phyloP scores from a whole-genome alignment of 495 filamentous ascomycete genomes.

The Podospora pseudocomata region DNA sequence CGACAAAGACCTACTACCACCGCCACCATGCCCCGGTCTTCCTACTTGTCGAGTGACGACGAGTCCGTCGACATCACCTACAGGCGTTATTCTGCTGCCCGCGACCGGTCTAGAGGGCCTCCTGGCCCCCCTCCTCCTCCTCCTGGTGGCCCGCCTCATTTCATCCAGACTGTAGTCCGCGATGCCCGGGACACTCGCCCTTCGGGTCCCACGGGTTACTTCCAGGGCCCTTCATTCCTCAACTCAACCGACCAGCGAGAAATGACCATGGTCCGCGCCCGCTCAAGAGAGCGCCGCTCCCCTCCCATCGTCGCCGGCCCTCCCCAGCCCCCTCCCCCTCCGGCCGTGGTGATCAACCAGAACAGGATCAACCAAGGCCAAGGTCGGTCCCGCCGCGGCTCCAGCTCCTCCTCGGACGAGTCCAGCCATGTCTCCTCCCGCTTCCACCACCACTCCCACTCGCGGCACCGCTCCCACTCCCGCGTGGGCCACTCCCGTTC shows the following conservation, averaged over 20 bases:
- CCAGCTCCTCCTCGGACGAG: conserved; percentile 36
- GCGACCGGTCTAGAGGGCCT: conserved; percentile 19
- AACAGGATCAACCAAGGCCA: not conserved
- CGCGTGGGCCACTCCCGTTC: conserved; percentile 22
- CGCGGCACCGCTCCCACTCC: conserved; percentile 26
- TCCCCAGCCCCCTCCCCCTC: conserved; percentile 17
- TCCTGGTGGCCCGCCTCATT: conserved; percentile 34
- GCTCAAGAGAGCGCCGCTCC: conserved; percentile 41
- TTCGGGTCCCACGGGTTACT: conserved; percentile 31
- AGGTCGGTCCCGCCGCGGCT: conserved; percentile 21
- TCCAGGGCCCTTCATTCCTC: conserved; percentile 30
- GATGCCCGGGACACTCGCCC: conserved; percentile 25
- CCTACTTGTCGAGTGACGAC: conserved; percentile 30
- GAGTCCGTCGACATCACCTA: conserved; percentile 45
- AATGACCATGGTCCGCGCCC: conserved; percentile 36
- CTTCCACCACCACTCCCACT: conserved; percentile 20
- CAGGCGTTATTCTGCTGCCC: conserved; percentile 27
- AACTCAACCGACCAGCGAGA: conserved; percentile 29
- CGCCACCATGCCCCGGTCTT: conserved; percentile 18
- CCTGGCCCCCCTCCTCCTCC: conserved; percentile 31
- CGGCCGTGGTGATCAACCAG: conserved; percentile 23
- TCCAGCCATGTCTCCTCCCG: conserved; percentile 17
- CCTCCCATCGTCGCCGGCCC: conserved; percentile 18
- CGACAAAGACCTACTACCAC: not conserved
- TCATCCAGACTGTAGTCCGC: conserved; percentile 34